phyloP scores from a whole-genome alignment of 2,329 filamentous ascomycete genomes.

The Diplodia sapinea region DNA sequence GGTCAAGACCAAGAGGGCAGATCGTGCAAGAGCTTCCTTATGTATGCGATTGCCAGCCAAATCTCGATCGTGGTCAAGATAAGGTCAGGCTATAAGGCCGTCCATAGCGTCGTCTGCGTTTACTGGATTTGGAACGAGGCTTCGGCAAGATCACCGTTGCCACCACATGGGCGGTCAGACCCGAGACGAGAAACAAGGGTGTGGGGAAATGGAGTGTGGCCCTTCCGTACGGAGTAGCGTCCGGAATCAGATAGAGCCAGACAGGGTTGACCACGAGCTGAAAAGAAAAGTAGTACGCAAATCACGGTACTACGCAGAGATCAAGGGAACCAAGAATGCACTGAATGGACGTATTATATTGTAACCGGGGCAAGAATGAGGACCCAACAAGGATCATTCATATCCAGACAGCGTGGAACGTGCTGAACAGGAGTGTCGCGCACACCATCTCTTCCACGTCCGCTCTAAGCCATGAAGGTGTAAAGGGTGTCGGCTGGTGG shows the following conservation, averaged over 20 bases:
- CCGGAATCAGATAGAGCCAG: neutral
- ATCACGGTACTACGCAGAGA: neutral
- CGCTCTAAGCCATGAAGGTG: neutral
- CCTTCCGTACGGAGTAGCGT: neutral
- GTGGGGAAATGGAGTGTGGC: neutral
- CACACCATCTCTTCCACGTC: neutral
- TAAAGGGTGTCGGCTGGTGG: too few relatives aligned
- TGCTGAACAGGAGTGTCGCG: neutral
- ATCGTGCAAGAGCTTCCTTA: neutral
- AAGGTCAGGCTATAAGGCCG: slow-evolving; percentile 6
- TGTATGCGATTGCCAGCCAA: slow-evolving; percentile 3
- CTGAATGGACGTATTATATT: neutral
- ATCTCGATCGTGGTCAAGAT: slow-evolving; percentile 5
- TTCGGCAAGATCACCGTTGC: slow-evolving; percentile 12
- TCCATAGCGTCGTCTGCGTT: neutral
- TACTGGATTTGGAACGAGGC: slow-evolving; percentile 1
- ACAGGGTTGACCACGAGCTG: neutral
- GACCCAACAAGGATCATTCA: neutral
- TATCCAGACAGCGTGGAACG: neutral
- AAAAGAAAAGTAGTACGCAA: neutral
- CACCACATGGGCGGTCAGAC: neutral
- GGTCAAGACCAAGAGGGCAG: neutral
- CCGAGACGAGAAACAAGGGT: neutral
- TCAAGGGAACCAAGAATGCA: neutral
- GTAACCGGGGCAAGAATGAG: neutral